Evolutionary conservation across 2,329 filamentous ascomycete species (phyloP).

Genomic region (Fusarium verticillioides): DNA sequence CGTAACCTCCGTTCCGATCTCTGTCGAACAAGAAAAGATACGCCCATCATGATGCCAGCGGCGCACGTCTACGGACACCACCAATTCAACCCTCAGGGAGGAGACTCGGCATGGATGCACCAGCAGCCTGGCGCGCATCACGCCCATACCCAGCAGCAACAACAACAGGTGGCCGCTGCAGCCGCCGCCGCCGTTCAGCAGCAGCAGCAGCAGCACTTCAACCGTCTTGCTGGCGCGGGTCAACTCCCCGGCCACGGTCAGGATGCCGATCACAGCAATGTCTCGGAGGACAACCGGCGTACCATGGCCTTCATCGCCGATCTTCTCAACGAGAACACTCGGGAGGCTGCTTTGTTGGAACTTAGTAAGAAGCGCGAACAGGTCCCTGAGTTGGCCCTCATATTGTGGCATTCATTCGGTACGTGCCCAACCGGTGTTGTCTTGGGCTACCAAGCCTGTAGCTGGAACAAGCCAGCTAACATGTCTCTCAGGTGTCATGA

Average conservation of each 20-base stretch:
- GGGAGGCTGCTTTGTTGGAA: conserved; percentile 92
- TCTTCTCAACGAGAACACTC: conserved; percentile 84
- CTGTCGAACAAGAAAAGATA: conserved; percentile 27
- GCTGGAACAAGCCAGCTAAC: conserved; percentile 32
- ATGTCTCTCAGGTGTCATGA: conserved; percentile 84
- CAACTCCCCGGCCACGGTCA: conserved; percentile 62
- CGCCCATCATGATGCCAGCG: conserved; percentile 68
- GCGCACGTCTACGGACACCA: conserved; percentile 75
- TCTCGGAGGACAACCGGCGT: conserved; percentile 90
- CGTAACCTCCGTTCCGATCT: neutral
- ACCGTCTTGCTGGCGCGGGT: conserved; percentile 69
- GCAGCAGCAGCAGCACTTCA: conserved; percentile 73
- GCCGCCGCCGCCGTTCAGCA: conserved; percentile 65
- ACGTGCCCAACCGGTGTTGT: conserved; percentile 50
- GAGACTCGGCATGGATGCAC: conserved; percentile 74
- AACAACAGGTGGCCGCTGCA: conserved; percentile 50
- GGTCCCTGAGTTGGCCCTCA: conserved; percentile 93
- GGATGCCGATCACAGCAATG: conserved; percentile 70
- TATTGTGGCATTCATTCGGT: conserved; percentile 99
- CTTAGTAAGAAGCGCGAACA: conserved; percentile 99
- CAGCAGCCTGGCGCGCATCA: conserved; percentile 67
- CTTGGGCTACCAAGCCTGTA: conserved; percentile 2
- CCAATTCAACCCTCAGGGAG: conserved; percentile 69
- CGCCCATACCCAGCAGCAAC: conserved; percentile 69
- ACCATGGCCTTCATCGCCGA: conserved; percentile 95